Conservation (phyloP, 768 basidiomycete genomes). For the Multifurca ochricompacta region DNA sequence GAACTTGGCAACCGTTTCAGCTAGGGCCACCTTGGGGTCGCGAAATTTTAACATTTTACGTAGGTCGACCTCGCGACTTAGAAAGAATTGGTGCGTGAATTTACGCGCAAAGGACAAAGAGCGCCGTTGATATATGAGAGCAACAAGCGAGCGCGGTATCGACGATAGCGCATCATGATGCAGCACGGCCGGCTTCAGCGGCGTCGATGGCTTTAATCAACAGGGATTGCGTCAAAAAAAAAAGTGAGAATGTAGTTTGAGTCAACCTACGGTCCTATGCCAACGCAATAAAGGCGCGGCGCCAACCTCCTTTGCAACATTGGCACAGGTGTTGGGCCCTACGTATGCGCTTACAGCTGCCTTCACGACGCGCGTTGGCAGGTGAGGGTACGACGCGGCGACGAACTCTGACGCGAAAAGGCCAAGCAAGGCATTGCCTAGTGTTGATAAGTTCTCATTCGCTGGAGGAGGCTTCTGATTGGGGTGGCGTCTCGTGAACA, state of each 20-base stretch:
- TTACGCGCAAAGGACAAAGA: slow-evolving; percentile 80
- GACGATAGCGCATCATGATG: slow-evolving; percentile 87
- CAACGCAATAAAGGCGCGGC: slow-evolving; percentile 71
- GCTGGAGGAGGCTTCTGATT: slow-evolving; percentile 45
- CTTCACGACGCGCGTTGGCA: slow-evolving; percentile 87
- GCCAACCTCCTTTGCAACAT: slow-evolving; percentile 81
- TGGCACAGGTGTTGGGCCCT: slow-evolving; percentile 75
- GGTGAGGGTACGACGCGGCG: slow-evolving; percentile 73
- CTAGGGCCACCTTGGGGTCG: slow-evolving; percentile 71
- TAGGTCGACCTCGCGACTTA: slow-evolving; percentile 78
- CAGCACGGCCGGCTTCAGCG: slow-evolving; percentile 43
- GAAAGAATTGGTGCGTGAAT: slow-evolving; percentile 86
- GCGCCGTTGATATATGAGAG: slow-evolving; percentile 79
- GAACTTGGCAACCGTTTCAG: slow-evolving; percentile 65
- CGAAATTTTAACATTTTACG: slow-evolving; percentile 71
- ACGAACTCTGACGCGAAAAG: slow-evolving; percentile 84
- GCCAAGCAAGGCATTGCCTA: slow-evolving; percentile 87
- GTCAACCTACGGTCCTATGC: slow-evolving; percentile 59
- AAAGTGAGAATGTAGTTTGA: background rate
- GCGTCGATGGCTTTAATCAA: slow-evolving; percentile 38
- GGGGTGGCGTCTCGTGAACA: slow-evolving; percentile 52
- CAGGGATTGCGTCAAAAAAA: background rate
- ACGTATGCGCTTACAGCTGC: slow-evolving; percentile 90
- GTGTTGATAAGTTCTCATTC: slow-evolving; percentile 65
- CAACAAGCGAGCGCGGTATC: slow-evolving; percentile 79